Base-by-base conservation (phyloP, 2,329 filamentous ascomycete species). In the Sarocladium brachiariae region DNA sequence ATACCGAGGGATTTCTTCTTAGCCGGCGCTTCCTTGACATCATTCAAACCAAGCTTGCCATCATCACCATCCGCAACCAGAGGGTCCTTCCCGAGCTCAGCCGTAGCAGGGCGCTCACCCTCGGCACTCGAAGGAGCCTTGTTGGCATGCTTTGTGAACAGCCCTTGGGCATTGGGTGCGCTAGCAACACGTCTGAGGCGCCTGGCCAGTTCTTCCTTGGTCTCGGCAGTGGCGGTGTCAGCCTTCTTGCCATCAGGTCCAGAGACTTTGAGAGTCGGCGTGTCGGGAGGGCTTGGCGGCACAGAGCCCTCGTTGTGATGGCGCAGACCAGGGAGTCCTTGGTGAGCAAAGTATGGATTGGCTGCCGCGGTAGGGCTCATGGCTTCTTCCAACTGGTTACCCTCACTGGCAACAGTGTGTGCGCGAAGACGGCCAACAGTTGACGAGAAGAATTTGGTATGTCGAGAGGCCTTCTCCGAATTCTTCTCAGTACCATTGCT, bases 311-410 rank as follows among this genome's bases (percentile, higher is more conserved):
- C 89, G 67, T 97, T 95, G 72, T 95, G 90, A 72, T 99, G 93
- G 64, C 92, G 86, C 60, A 97, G 75, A 56, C 89, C 88, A 3
- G 93, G 93, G 60, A 90, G 90, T 52, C 93, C 93, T 70, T 99
- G 93, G 66, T 97, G 93, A 58, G 84, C 87, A 68, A 97, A 99
- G 71, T 99, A 99, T 16, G 93, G 93, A 66, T 99, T 99, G 56
- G 90, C 92, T 63, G 92, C 84, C 49, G 91, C 92, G 4, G 90
- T 97, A 23, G 93, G 93, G 63, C 91, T 96, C 62, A 95, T 77
- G 54, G 81, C 76, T 67, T 96, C 91, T 59, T 96, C 92, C 57
- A 96, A 78, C 52, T 86, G 81, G 64, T 96, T 90, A 59, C 91
- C 91, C 70, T 96, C 92, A 70, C 90, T 96, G 58, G 89, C 89